phyloP scores from a whole-genome alignment of 2,329 filamentous ascomycete species.

The Ophiostoma sp. region DNA sequence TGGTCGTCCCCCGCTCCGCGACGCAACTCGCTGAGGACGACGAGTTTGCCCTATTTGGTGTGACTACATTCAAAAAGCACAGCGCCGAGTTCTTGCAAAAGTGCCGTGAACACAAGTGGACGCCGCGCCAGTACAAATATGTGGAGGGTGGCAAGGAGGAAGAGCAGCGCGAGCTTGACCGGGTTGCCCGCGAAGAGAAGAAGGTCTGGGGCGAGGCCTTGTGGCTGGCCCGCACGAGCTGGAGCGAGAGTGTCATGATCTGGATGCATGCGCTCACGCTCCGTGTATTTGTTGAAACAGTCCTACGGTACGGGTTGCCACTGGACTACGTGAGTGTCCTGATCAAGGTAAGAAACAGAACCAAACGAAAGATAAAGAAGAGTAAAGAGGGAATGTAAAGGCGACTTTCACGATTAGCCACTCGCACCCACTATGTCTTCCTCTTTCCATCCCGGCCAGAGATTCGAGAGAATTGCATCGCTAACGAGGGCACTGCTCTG shows the following conservation, averaged over 20 bases:
- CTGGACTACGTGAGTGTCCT: constrained; percentile 84
- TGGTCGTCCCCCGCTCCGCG: constrained; percentile 92
- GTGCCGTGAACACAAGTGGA: constrained; percentile 90
- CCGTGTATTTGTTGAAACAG: constrained; percentile 94
- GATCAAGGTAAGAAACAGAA: constrained; percentile 66
- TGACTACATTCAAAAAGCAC: constrained; percentile 92
- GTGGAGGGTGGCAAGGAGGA: constrained; percentile 86
- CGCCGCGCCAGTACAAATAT: constrained; percentile 90
- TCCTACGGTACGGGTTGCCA: constrained; percentile 91
- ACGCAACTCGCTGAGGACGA: constrained; percentile 78
- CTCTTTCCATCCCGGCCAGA: no score
- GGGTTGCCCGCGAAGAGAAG: constrained; percentile 78
- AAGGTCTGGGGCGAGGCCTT: constrained; percentile 93
- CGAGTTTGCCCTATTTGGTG: constrained; percentile 85
- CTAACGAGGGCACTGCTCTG: not conserved
- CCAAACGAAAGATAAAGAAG: not conserved
- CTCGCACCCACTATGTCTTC: no score
- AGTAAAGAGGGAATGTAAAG: no score
- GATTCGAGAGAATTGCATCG: not conserved
- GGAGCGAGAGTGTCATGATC: constrained; percentile 93
- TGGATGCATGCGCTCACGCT: constrained; percentile 91
- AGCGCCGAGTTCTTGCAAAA: constrained; percentile 86
- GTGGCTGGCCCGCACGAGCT: constrained; percentile 83
- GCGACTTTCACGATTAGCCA: not conserved
- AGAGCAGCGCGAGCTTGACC: constrained; percentile 82